Conservation (phyloP, 2,329 filamentous ascomycete genomes). For the Mollisiaceae sp. region DNA sequence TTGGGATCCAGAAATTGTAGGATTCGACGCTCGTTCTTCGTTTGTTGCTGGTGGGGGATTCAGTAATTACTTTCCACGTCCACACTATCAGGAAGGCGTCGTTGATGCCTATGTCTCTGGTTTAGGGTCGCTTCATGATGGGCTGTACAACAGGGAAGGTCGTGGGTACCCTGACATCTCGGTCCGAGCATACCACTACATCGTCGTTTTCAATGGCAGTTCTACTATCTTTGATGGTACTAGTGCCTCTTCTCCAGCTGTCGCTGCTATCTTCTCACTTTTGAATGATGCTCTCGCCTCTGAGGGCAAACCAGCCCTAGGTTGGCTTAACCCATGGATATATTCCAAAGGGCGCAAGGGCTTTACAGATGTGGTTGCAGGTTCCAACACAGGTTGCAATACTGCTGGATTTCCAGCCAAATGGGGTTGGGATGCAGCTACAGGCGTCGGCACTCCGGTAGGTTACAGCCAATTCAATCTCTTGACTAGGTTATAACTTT, state of each 20-base stretch:
- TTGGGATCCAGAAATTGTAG: slow-evolving; percentile 23
- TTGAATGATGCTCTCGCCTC: slow-evolving; percentile 57
- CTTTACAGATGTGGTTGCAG: slow-evolving; percentile 48
- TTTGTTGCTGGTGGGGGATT: slow-evolving; percentile 54
- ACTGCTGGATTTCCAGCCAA: slow-evolving; percentile 20
- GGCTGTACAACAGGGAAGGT: slow-evolving; percentile 51
- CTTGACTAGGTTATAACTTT: background rate
- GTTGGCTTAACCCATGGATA: slow-evolving; percentile 65
- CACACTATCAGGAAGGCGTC: slow-evolving; percentile 50
- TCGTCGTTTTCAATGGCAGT: slow-evolving; percentile 26
- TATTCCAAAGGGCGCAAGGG: slow-evolving; percentile 54
- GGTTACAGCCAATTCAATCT: background rate
- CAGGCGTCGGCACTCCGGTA: slow-evolving; percentile 48
- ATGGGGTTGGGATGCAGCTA: slow-evolving; percentile 51
- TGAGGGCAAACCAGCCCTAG: slow-evolving; percentile 47
- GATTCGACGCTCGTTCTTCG: slow-evolving; percentile 28
- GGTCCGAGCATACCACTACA: slow-evolving; percentile 59
- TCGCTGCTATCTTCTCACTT: slow-evolving; percentile 62
- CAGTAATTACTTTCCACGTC: slow-evolving; percentile 53
- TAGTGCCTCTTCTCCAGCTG: slow-evolving; percentile 61
- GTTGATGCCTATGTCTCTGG: slow-evolving; percentile 48
- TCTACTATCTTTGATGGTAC: slow-evolving; percentile 29
- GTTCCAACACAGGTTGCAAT: slow-evolving; percentile 14
- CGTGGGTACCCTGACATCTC: slow-evolving; percentile 57
- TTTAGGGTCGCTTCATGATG: slow-evolving; percentile 47